Evolutionary conservation across 345 rosid species (phyloP).

Genomic region (Mercurialis annua): DNA sequence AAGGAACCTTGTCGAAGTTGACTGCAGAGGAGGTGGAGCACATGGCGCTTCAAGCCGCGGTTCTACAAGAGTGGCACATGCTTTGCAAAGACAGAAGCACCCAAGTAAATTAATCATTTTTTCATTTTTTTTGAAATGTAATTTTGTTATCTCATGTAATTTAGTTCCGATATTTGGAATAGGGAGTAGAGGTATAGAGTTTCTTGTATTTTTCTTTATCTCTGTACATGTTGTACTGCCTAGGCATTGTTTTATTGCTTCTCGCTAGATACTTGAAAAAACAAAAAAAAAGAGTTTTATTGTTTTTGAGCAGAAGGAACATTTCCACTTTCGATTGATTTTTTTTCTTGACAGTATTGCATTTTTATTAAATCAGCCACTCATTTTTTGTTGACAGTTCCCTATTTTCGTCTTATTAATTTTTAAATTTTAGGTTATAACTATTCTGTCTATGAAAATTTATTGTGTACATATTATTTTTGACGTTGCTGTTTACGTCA

Average conservation of each 20-base stretch:
- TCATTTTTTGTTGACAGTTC: too few relatives aligned
- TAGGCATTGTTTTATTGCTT: constrained; percentile 14
- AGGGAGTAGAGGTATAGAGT: constrained; percentile 14
- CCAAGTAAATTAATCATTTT: constrained; percentile 30
- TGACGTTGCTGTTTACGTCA: too few relatives aligned
- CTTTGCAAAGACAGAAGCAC: constrained; percentile 70
- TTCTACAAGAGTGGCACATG: constrained; percentile 95
- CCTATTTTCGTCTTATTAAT: too few relatives aligned
- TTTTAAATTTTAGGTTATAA: too few relatives aligned
- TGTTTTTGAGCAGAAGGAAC: too few relatives aligned
- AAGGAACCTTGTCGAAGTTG: constrained; percentile 70
- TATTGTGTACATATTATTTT: too few relatives aligned
- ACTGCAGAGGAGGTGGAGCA: constrained; percentile 97
- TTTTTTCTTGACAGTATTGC: not conserved
- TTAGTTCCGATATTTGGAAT: constrained; percentile 12
- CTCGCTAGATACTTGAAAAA: constrained; percentile 12
- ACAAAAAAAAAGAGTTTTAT: not conserved
- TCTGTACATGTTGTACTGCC: constrained; percentile 33
- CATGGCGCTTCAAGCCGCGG: constrained; percentile 91
- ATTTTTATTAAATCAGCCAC: too few relatives aligned
- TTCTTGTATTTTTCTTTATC: not conserved
- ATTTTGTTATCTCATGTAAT: constrained; percentile 26
- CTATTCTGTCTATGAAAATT: too few relatives aligned
- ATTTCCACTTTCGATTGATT: not conserved
- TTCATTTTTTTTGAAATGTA: not conserved